Evolutionary conservation across 1,284 basidiomycete genomes (phyloP).

Genomic region (Cryptococcus depauperatus): DNA sequence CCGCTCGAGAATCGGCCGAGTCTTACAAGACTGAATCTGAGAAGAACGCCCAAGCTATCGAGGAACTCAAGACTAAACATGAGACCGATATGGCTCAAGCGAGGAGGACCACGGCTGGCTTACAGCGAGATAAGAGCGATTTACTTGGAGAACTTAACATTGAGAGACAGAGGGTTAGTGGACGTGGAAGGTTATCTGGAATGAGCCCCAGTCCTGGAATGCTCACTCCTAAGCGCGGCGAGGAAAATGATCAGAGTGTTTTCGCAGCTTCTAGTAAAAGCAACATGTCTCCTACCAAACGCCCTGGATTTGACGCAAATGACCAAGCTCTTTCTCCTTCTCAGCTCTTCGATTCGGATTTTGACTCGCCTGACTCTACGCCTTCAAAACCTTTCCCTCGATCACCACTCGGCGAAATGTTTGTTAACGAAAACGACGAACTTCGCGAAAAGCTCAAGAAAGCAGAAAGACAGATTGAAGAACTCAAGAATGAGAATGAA

Average conservation of each 20-base stretch:
- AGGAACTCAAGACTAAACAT: slow-evolving; percentile 78
- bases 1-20: slow-evolving; percentile 68
- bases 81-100: slow-evolving; percentile 85
- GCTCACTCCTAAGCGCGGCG: slow-evolving; percentile 32
- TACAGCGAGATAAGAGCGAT: slow-evolving; percentile 86
- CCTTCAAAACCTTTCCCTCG: slow-evolving; percentile 54
- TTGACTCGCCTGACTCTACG: slow-evolving; percentile 59
- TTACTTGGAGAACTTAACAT: slow-evolving; percentile 70
- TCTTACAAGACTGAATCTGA: slow-evolving; percentile 80
- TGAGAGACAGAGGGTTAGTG: slow-evolving; percentile 50
- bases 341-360: slow-evolving; percentile 42
- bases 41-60: slow-evolving; percentile 56
- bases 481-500: slow-evolving; percentile 23
- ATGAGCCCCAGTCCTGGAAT: slow-evolving; percentile 47
- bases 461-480: slow-evolving; percentile 38
- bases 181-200: slow-evolving; percentile 27
- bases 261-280: slow-evolving; percentile 52
- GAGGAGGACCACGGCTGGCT: slow-evolving; percentile 74
- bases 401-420: slow-evolving; percentile 40
- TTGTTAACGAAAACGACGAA: slow-evolving; percentile 42
- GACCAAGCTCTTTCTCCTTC: slow-evolving; percentile 48
- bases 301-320: slow-evolving; percentile 55
- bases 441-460: slow-evolving; percentile 35
- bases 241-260: slow-evolving; percentile 59
- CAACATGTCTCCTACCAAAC: slow-evolving; percentile 54